Percentiles rank a stretch among this genome's conserved stretches.
Evolutionary conservation across 2,329 filamentous ascomycete genomes (phyloP).

Genomic region (Furcasterigmium sp.): DNA sequence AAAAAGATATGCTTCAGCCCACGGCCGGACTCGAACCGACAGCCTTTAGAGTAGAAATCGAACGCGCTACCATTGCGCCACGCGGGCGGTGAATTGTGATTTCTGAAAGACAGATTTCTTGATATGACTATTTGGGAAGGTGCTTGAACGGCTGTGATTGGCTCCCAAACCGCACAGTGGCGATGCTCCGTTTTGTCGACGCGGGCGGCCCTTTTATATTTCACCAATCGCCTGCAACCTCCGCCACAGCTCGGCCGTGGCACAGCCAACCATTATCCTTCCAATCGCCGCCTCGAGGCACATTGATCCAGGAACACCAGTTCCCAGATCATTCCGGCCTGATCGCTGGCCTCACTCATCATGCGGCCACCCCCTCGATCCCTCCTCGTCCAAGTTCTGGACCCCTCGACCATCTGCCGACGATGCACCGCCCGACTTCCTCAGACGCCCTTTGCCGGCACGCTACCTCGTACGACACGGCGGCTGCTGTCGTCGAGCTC

Average conservation of each 20-base stretch:
- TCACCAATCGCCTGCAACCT: no score
- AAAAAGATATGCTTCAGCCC: slow-evolving; percentile 16
- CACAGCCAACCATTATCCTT: no score
- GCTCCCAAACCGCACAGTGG: no score
- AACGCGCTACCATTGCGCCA: slow-evolving; percentile 7
- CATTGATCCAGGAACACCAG: background rate
- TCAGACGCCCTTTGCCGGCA: background rate
- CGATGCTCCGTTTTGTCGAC: no score
- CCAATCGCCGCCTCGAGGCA: background rate
- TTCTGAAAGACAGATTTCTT: no score
- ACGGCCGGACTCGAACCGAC: slow-evolving; percentile 4
- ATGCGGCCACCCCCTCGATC: slow-evolving; percentile 4
- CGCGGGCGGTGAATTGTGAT: background rate
- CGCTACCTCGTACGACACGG: background rate
- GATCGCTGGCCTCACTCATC: background rate
- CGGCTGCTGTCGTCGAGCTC: background rate
- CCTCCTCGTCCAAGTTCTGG: slow-evolving; percentile 2
- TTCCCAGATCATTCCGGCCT: slow-evolving; percentile 1
- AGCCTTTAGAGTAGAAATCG: slow-evolving; percentile 4
- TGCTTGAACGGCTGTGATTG: no score
- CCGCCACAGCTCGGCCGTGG: no score
- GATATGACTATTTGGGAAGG: no score
- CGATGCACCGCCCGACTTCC: slow-evolving; percentile 2
- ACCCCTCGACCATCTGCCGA: slow-evolving; percentile 1
- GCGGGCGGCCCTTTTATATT: no score